A percentile compares a stretch with the other conserved stretches of the same genome.
These are phyloP conservation scores for Elsinoe arachidis DNA, from an alignment of 2,329 filamentous ascomycete genomes.

Conservation along the genomic window DNA sequence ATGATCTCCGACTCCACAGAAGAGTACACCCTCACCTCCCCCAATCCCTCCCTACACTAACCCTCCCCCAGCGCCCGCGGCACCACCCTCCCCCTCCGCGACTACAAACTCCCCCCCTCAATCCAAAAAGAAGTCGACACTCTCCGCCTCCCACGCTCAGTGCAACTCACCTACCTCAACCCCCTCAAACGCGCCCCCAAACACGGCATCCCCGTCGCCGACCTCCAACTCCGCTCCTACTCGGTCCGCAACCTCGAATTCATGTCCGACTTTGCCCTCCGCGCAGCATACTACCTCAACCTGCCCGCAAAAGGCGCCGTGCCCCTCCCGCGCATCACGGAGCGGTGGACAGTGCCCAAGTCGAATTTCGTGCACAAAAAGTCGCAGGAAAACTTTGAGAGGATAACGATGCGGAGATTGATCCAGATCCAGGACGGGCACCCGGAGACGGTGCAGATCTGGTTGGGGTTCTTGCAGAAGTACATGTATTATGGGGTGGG, in stretches of 20 bases:
- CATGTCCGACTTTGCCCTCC: conserved; percentile 87
- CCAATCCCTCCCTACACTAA: conserved; percentile 13
- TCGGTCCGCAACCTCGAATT: conserved; percentile 84
- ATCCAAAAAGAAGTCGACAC: conserved; percentile 23
- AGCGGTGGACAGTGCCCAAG: conserved; percentile 89
- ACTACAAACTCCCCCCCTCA: conserved; percentile 14
- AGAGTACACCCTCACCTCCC: conserved; percentile 10
- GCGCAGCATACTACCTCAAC: conserved; percentile 87
- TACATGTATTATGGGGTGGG: conserved; percentile 93
- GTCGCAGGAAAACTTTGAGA: conserved; percentile 93
- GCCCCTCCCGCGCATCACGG: conserved; percentile 74
- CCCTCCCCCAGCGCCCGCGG: conserved; percentile 18
- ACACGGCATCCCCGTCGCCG: conserved; percentile 74
- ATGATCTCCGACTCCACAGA: conserved; percentile 14
- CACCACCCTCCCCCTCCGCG: conserved; percentile 16
- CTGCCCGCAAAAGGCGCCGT: conserved; percentile 79
- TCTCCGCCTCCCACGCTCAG: conserved; percentile 61
- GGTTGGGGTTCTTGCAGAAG: conserved; percentile 86
- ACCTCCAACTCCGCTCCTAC: conserved; percentile 89
- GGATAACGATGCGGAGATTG: conserved; percentile 73
- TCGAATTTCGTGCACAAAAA: conserved; percentile 95
- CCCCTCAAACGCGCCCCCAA: conserved; percentile 67
- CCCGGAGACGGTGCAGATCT: conserved; percentile 78
- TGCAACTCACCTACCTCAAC: conserved; percentile 78
- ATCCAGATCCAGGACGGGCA: conserved; percentile 92